phyloP scores from a whole-genome alignment of 1,284 basidiomycete species.

The Sporisorium reilianum region DNA sequence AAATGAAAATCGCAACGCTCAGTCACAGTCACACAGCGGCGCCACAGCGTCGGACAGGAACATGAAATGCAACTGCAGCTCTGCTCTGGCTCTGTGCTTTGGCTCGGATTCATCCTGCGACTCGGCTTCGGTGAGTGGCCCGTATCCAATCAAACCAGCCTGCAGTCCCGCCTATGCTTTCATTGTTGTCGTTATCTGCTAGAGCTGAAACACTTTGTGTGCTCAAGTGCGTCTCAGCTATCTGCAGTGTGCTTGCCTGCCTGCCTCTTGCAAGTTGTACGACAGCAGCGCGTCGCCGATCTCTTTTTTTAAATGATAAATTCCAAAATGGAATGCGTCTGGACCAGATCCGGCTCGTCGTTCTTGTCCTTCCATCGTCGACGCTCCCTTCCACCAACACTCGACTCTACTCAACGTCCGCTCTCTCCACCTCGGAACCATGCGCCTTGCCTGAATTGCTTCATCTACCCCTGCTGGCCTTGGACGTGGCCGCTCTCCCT shows the following conservation, averaged over 20 bases:
- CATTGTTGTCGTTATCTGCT: neutral
- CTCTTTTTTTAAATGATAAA: neutral
- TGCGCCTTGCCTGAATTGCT: conserved; percentile 4
- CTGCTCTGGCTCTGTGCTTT: neutral
- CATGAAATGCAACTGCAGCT: neutral
- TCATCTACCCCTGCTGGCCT: neutral
- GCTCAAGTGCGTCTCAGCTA: no score
- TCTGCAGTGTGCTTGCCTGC: no score
- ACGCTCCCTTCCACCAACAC: neutral
- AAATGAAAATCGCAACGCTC: neutral
- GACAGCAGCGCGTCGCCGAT: conserved; percentile 6
- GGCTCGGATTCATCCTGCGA: no score
- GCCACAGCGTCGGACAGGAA: neutral
- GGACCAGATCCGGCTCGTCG: neutral
- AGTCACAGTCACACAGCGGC: neutral
- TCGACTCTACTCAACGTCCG: no score
- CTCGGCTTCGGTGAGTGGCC: neutral
- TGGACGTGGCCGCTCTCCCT: conserved; percentile 5
- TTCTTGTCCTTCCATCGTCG: neutral
- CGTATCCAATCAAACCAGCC: neutral
- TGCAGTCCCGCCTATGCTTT: neutral
- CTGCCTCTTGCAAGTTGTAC: no score
- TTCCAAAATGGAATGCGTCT: neutral
- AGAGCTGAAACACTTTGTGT: no score
- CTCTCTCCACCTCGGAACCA: neutral